Conservation (phyloP, 192 early-diverging fungal species). For the Podila epigama region DNA sequence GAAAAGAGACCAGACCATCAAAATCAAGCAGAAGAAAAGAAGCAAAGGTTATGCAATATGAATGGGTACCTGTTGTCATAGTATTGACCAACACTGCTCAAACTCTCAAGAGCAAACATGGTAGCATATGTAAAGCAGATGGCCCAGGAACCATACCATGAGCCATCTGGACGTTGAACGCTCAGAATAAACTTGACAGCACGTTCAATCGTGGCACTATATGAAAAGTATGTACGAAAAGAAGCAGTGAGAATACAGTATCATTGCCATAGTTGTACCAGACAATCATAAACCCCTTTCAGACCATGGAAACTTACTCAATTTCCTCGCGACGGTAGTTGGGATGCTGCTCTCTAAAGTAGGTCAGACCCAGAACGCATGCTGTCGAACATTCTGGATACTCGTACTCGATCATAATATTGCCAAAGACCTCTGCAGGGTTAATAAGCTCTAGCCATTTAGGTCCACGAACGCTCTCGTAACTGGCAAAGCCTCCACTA, state of each 20-base stretch:
- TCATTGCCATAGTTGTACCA: too few relatives aligned
- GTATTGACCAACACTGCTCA: slow-evolving; percentile 82
- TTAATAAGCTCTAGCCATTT: slow-evolving; percentile 87
- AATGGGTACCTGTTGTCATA: slow-evolving; percentile 77
- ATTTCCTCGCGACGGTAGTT: slow-evolving; percentile 86
- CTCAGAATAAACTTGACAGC: slow-evolving; percentile 80
- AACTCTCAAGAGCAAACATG: slow-evolving; percentile 89
- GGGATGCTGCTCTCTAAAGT: slow-evolving; percentile 79
- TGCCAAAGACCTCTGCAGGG: slow-evolving; percentile 97
- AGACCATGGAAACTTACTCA: slow-evolving; percentile 62
- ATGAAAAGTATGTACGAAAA: neutral
- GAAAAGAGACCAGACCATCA: neutral
- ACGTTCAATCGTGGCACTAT: slow-evolving; percentile 35
- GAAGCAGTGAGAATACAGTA: neutral
- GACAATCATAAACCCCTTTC: too few relatives aligned
- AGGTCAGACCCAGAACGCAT: slow-evolving; percentile 82
- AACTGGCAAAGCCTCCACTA: slow-evolving; percentile 92
- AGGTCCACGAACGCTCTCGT: slow-evolving; percentile 86
- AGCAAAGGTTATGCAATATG: neutral
- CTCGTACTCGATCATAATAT: slow-evolving; percentile 96
- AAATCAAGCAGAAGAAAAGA: neutral
- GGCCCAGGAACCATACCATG: slow-evolving; percentile 96
- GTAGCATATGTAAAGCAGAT: slow-evolving; percentile 98
- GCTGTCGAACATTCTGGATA: slow-evolving; percentile 99
- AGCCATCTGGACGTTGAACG: slow-evolving; percentile 81